Evolutionary conservation across 345 rosid genomes (phyloP).

Genomic region (Arabidopsis thaliana): DNA sequence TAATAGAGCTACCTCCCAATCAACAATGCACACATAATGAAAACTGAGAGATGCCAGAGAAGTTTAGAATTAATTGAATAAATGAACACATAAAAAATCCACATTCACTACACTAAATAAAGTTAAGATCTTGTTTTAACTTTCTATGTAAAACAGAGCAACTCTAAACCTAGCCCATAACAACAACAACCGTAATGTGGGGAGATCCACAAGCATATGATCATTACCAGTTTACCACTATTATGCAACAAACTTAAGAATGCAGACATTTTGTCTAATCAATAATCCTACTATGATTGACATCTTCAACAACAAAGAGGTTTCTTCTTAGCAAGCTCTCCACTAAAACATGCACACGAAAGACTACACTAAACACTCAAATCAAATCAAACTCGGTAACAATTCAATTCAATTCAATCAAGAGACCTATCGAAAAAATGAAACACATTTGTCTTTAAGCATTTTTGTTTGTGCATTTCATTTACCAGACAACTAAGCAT

Average conservation of each 20-base stretch:
- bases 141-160: neutral
- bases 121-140: neutral
- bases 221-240: slow-evolving; percentile 8
- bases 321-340: neutral
- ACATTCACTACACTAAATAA: neutral
- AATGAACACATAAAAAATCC: neutral
- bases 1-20: neutral
- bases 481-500: neutral
- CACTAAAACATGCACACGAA: neutral
- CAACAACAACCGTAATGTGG: neutral
- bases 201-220: neutral
- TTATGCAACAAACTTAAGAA: slow-evolving; percentile 17
- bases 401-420: neutral
- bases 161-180: neutral
- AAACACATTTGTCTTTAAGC: neutral
- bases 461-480: neutral
- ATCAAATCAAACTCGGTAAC: neutral
- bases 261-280: neutral
- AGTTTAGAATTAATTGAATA: neutral
- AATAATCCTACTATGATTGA: neutral
- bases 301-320: neutral
- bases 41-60: slow-evolving; percentile 1
- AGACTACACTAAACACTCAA: neutral
- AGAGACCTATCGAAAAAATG: neutral
- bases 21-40: neutral